Evolutionary conservation across 768 basidiomycete species (phyloP).

Genomic region (Tylopilus sp.): DNA sequence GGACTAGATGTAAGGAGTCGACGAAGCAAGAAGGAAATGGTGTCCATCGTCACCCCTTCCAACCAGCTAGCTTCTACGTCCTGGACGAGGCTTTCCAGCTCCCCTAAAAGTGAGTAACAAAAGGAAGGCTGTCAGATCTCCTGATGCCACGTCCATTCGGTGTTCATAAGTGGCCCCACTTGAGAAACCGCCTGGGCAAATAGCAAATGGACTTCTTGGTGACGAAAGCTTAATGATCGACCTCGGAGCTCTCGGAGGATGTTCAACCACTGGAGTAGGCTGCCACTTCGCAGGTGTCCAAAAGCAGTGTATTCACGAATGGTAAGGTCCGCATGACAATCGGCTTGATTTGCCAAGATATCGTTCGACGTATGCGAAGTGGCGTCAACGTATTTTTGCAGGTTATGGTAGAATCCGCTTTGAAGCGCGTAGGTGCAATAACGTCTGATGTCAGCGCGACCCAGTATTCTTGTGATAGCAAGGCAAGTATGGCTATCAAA

Average conservation of each 20-base stretch:
- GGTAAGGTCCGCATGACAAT: slow-evolving; percentile 38
- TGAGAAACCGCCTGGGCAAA: slow-evolving; percentile 44
- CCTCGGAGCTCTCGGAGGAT: slow-evolving; percentile 42
- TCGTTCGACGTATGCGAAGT: slow-evolving; percentile 41
- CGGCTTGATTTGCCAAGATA: slow-evolving; percentile 39
- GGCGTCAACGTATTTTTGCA: slow-evolving; percentile 36
- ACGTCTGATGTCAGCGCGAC: slow-evolving; percentile 7
- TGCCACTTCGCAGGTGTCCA: slow-evolving; percentile 41
- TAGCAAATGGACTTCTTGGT: slow-evolving; percentile 40
- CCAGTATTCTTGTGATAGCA: slow-evolving; percentile 16
- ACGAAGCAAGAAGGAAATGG: slow-evolving; percentile 31
- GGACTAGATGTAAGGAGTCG: slow-evolving; percentile 35
- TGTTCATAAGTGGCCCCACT: slow-evolving; percentile 29
- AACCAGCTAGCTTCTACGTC: slow-evolving; percentile 43
- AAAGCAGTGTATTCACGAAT: slow-evolving; percentile 46
- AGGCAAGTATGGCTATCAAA: slow-evolving; percentile 24
- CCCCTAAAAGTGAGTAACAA: slow-evolving; percentile 33
- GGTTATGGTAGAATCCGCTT: slow-evolving; percentile 27
- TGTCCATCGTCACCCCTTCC: slow-evolving; percentile 31
- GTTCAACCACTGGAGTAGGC: slow-evolving; percentile 47
- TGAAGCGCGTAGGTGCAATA: slow-evolving; percentile 35
- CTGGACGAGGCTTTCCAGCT: slow-evolving; percentile 33
- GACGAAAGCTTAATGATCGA: slow-evolving; percentile 36
- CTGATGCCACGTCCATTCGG: slow-evolving; percentile 37
- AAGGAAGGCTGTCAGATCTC: slow-evolving; percentile 24